Percentiles rank a stretch among this genome's conserved stretches.
Conservation (phyloP, 306 rosid species). For the Potentilla sterilis region DNA sequence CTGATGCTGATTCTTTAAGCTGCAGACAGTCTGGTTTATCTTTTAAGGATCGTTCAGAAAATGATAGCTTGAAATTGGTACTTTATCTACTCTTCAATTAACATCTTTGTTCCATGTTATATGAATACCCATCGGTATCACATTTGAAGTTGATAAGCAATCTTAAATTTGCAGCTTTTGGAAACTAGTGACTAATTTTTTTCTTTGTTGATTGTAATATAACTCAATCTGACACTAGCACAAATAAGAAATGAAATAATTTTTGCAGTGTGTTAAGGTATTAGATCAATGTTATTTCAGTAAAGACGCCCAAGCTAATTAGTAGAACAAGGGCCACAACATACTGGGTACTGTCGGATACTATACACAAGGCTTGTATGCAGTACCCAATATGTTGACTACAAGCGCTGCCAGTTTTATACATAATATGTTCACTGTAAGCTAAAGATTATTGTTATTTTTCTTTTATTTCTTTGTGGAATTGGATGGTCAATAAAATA, state of each 20-base stretch:
- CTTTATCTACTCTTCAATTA: conserved; percentile 4
- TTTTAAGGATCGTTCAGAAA: conserved; percentile 60
- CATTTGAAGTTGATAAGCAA: background rate
- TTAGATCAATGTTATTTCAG: background rate
- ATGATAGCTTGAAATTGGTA: conserved; percentile 79
- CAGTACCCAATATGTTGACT: background rate
- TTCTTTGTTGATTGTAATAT: background rate
- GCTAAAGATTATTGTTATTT: background rate
- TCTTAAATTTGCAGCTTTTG: conserved; percentile 2
- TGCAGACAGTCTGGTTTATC: conserved; percentile 83
- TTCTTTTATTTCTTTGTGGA: background rate
- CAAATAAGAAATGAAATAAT: background rate
- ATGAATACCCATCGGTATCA: background rate
- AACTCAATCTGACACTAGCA: background rate
- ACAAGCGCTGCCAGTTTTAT: background rate
- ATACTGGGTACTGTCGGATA: background rate
- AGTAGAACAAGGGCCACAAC: background rate
- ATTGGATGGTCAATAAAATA: background rate
- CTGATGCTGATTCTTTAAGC: conserved; percentile 93
- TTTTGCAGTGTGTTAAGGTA: background rate
- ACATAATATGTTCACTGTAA: background rate
- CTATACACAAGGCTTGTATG: background rate
- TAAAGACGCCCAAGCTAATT: background rate
- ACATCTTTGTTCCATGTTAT: background rate
- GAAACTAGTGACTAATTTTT: background rate